Evolutionary conservation across 73 alveolate species (phyloP).

Genomic region (Paramecium biaurelia): DNA sequence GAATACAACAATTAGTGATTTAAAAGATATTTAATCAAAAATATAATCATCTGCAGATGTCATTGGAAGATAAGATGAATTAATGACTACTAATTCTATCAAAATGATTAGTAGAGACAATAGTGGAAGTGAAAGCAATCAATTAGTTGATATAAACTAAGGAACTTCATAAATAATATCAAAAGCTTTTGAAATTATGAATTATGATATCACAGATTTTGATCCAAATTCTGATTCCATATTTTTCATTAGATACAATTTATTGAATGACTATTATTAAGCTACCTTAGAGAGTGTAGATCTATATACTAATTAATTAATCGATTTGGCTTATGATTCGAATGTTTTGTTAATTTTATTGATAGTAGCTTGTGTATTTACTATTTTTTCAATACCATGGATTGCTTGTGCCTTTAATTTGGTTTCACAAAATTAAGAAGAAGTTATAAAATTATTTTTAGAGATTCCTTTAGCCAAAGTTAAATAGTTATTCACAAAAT

Average conservation of each 20-base stretch:
- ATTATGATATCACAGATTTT: not conserved
- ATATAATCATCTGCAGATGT: not conserved
- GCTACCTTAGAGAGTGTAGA: conserved; percentile 33
- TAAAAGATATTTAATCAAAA: not conserved
- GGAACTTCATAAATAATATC: conserved; percentile 57
- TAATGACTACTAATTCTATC: conserved; percentile 2
- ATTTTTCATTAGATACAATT: conserved; percentile 32
- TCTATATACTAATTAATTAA: conserved; percentile 30
- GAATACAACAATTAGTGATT: conserved; percentile 31
- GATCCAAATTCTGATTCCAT: not conserved
- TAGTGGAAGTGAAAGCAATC: conserved; percentile 6
- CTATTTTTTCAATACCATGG: conserved; percentile 44
- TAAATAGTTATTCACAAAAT: conserved; percentile 44
- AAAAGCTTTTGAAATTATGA: conserved; percentile 46
- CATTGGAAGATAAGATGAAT: not conserved
- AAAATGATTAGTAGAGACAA: conserved; percentile 28
- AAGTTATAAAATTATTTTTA: conserved; percentile 48
- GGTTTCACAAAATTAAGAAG: conserved; percentile 44
- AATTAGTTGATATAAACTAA: conserved; percentile 30
- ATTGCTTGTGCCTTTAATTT: conserved; percentile 53
- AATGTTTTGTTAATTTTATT: not conserved
- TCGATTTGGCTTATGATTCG: not conserved
- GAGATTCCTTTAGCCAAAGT: conserved; percentile 61
- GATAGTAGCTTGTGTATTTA: conserved; percentile 49
- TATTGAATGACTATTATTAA: conserved; percentile 41